A percentile compares a stretch with the other conserved stretches of the same genome.
These are phyloP conservation scores for Lunasporangiospora selenospora DNA, from an alignment of 192 early-diverging fungal genomes.

Conservation along the genomic window DNA sequence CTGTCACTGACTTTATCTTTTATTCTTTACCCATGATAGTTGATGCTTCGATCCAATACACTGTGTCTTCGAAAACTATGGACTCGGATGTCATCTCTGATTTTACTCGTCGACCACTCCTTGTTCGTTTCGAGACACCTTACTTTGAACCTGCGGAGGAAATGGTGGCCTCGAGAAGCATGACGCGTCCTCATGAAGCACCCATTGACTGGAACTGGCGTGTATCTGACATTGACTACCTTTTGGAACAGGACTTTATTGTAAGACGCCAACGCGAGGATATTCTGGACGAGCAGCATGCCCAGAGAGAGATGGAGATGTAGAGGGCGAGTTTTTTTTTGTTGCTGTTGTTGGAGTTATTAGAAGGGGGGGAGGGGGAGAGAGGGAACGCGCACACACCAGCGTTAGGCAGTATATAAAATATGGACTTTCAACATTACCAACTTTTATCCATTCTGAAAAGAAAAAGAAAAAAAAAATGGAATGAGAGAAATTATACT, in stretches of 20 bases:
- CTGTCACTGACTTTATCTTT: neutral
- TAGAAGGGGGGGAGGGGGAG: too few species aligned
- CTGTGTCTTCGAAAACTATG: conserved; percentile 17
- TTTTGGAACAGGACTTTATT: conserved; percentile 55
- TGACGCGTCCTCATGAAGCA: conserved; percentile 39
- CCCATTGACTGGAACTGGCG: conserved; percentile 58
- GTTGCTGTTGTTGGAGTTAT: too few species aligned
- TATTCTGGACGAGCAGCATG: conserved; percentile 38
- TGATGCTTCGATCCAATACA: conserved; percentile 42
- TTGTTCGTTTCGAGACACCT: conserved; percentile 57
- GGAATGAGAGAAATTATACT: too few species aligned
- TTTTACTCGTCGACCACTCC: conserved; percentile 48
- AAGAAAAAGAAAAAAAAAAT: too few species aligned
- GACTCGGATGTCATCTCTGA: conserved; percentile 50
- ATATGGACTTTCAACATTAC: too few species aligned
- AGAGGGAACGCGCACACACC: too few species aligned
- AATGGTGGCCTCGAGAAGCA: conserved; percentile 53
- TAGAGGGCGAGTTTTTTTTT: too few species aligned
- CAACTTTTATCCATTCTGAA: too few species aligned
- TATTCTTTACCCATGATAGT: conserved; percentile 2
- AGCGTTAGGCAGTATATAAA: too few species aligned
- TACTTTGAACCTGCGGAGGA: conserved; percentile 58
- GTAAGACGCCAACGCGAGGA: conserved; percentile 25
- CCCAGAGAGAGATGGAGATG: conserved; percentile 40
- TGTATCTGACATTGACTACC: conserved; percentile 57